Evolutionary conservation across 768 basidiomycete genomes (phyloP), one percentile per base, ranked within the genome.

Genomic region (Suillus lakei): DNA sequence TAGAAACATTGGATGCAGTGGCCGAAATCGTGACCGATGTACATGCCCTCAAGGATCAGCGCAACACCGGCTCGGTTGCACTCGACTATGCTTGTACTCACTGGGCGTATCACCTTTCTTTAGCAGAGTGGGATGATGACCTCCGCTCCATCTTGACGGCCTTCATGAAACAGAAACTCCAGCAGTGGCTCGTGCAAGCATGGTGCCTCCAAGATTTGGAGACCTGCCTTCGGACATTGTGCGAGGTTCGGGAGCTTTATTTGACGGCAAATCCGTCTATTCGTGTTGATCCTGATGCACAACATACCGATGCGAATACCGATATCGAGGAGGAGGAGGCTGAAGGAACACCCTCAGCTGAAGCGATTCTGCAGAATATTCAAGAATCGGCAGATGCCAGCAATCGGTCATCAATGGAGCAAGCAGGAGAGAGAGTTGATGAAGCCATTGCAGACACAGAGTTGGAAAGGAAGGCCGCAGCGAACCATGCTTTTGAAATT

Each of bases 41-140:
- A 0, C 3, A 28, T 41, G 5, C 26, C 3, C 2, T 59, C 10
- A 41, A 41, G 18, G 38, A 39, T 3, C 23, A 1, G 1, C 0
- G 10, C 26, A 59, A 0, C 28, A 0, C 5, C 16, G 56, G 0
- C 18, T 41, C 38, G 13, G 38, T 26, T 21, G 18, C 38, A 28
- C 56, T 59, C 1, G 56, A 59, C 1, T 59, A 59, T 59, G 56
- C 56, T 28, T 59, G 56, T 3, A 28, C 56, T 12, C 56, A 59
- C 0, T 59, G 56, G 56, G 56, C 5, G 5, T 7, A 41, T 41
- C 56, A 59, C 1, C 56, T 59, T 39, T 59, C 56, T 21, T 59
- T 59, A 38, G 38, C 56, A 0, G 56, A 28, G 38, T 59, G 56
- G 56, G 26, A 59, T 7, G 38, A 41, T 1, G 38, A 59, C 1